Percentiles rank a stretch among this genome's conserved stretches.
These are phyloP conservation scores for Dittrichia graveolens DNA, from an alignment of 129 eudicot genomes.

Conservation along the genomic window DNA sequence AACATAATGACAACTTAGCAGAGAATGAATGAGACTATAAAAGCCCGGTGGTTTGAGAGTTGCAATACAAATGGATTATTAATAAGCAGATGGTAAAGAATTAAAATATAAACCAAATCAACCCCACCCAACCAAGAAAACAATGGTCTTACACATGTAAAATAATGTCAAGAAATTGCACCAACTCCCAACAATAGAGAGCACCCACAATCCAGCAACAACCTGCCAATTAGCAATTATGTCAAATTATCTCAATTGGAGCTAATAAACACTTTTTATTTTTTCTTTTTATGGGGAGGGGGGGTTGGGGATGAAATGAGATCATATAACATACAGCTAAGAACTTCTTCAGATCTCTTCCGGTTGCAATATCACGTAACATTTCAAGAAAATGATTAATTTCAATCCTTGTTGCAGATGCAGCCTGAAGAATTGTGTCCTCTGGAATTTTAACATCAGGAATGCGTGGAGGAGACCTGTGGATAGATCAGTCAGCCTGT, in stretches of 20 bases:
- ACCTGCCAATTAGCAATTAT: slow-evolving; percentile 41
- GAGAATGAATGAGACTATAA: background rate
- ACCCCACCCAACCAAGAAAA: background rate
- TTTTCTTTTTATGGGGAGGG: background rate
- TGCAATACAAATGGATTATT: background rate
- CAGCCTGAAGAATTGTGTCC: slow-evolving; percentile 52
- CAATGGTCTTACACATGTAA: slow-evolving; percentile 53
- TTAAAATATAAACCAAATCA: background rate
- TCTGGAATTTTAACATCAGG: slow-evolving; percentile 73
- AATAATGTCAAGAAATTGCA: slow-evolving; percentile 81
- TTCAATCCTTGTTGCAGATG: slow-evolving; percentile 54
- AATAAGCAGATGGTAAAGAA: background rate
- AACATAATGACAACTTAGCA: background rate
- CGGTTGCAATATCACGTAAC: slow-evolving; percentile 59
- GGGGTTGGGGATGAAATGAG: background rate
- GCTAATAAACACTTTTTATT: background rate
- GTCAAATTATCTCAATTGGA: slow-evolving; percentile 1
- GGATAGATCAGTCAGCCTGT: slow-evolving; percentile 9
- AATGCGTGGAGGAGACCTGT: slow-evolving; percentile 63
- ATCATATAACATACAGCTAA: slow-evolving; percentile 49
- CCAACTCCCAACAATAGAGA: slow-evolving; percentile 69
- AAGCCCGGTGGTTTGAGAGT: background rate
- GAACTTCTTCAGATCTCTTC: slow-evolving; percentile 77
- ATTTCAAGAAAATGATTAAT: slow-evolving; percentile 51
- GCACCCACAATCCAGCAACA: slow-evolving; percentile 62